Percentiles rank a stretch among this genome's conserved stretches.
phyloP scores from a whole-genome alignment of 129 eudicot genomes.

The Dittrichia graveolens region DNA sequence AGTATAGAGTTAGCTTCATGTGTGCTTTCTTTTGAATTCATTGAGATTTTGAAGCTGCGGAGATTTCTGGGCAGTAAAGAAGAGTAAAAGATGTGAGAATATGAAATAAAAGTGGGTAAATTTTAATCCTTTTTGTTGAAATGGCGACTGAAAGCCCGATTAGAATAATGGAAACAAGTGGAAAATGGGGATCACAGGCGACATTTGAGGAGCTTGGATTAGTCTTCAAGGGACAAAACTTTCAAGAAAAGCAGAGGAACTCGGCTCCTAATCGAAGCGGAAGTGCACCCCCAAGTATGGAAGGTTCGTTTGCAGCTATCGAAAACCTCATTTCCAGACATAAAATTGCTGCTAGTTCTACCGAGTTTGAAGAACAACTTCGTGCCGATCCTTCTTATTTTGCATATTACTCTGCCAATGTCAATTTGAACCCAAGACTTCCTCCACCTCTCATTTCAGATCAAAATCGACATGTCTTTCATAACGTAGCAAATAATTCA shows the following conservation, averaged over 20 bases:
- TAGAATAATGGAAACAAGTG: conserved; percentile 53
- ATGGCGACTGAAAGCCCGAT: conserved; percentile 89
- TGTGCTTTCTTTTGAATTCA: conserved; percentile 15
- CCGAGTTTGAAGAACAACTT: conserved; percentile 47
- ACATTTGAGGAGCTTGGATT: conserved; percentile 61
- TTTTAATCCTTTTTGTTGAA: conserved; percentile 23
- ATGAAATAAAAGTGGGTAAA: conserved; percentile 11
- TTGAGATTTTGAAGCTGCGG: conserved; percentile 24
- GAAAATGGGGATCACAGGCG: conserved; percentile 52
- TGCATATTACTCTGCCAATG: conserved; percentile 45
- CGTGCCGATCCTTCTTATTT: conserved; percentile 54
- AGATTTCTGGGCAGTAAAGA: conserved; percentile 5
- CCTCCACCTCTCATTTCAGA: conserved; percentile 48
- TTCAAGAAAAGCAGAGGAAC: conserved; percentile 51
- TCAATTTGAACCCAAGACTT: conserved; percentile 51
- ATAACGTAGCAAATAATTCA: conserved; percentile 34
- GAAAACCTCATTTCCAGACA: conserved; percentile 54
- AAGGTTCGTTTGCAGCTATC: conserved; percentile 76
- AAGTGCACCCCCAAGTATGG: conserved; percentile 91
- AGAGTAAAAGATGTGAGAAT: conserved; percentile 11
- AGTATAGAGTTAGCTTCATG: conserved; percentile 5
- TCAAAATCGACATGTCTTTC: conserved; percentile 43
- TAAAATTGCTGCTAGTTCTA: conserved; percentile 34
- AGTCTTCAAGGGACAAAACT: conserved; percentile 50
- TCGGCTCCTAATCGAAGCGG: conserved; percentile 63